Base-by-base conservation (phyloP, 2,329 filamentous ascomycete genomes). In the Trichoderma atrobrunneum region DNA sequence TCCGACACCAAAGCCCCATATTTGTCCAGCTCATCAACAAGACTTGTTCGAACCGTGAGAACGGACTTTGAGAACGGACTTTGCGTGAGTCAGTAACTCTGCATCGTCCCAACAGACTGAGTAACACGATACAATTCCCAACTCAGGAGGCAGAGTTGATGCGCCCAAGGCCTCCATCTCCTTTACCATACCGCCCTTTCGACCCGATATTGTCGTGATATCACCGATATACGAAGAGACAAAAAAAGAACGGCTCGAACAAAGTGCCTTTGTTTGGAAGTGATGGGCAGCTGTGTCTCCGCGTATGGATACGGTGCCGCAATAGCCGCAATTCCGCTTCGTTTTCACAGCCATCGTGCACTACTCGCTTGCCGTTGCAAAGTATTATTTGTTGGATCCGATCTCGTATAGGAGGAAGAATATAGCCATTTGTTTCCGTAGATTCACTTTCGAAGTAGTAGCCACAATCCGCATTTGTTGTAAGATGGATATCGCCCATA, bases 251-350 rank as follows among this genome's bases (percentile, higher is more conserved):
- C 5, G 36, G 66, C 34, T 69, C 54, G 66, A 69, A 61, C 12
- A 69, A 69, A 68, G 56, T 59, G 66, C 24, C 66, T n/a, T 48
- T 34, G 7, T 51, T 51, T 32, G 66, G 66, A 69, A 69, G 3
- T 51, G 56, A 59, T 68, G 34, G 14, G 16, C 63, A 66, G n/a
- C 2, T 1, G 24, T 51, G 48, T 7, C 36, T n/a, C 6, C 24
- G 11, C 21, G 48, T 54, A 24, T 54, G 18, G 7, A 54, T 24
- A 24, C 48, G 21, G 21, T 54, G n/a, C 48, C 21, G 48, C 21
- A 14, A 54, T 54, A 24, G 48, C 48, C 48, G 21, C 48, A 54
- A 54, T 54, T 3, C 14, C 48, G 48, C 48, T 54, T 54, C 48
- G 21, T 21, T 24, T 14, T 12, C 48, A 24, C n/a, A 54, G 21